Evolutionary conservation across 1,139 yeast genomes (phyloP).

Genomic region (Pichia sp.): DNA sequence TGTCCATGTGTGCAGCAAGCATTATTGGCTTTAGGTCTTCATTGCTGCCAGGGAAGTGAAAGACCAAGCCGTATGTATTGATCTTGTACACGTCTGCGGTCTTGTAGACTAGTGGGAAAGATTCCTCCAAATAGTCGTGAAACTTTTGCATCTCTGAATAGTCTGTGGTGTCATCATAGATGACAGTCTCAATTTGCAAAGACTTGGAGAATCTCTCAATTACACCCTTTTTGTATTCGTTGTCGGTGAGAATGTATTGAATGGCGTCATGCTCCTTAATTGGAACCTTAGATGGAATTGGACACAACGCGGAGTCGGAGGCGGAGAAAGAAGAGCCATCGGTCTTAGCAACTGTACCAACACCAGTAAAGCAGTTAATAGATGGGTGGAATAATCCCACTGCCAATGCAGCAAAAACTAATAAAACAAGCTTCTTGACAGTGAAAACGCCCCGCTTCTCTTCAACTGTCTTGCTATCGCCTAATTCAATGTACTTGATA

Average conservation of each 20-base stretch:
- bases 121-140: slow-evolving; percentile 39
- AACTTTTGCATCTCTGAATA: slow-evolving; percentile 42
- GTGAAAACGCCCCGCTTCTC: background rate
- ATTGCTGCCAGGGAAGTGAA: slow-evolving; percentile 43
- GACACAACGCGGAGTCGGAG: slow-evolving; percentile 18
- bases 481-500: background rate
- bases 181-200: slow-evolving; percentile 57
- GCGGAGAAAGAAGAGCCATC: background rate
- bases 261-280: slow-evolving; percentile 20
- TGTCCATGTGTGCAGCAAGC: slow-evolving; percentile 77
- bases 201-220: slow-evolving; percentile 49
- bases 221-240: slow-evolving; percentile 38
- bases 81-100: slow-evolving; percentile 38
- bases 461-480: slow-evolving; percentile 3
- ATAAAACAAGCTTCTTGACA: slow-evolving; percentile 7
- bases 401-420: slow-evolving; percentile 7
- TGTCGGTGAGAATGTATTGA: slow-evolving; percentile 35
- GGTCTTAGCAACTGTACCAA: background rate
- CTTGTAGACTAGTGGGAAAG: slow-evolving; percentile 42
- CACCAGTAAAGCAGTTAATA: background rate
- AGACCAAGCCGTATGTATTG: slow-evolving; percentile 41
- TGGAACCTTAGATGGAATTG: slow-evolving; percentile 22
- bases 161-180: slow-evolving; percentile 43
- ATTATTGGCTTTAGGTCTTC: slow-evolving; percentile 54
- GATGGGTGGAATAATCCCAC: slow-evolving; percentile 3